These are phyloP conservation scores for Wickerhamomyces rabaulensis DNA, from an alignment of 805 yeast species.

Conservation along the genomic window DNA sequence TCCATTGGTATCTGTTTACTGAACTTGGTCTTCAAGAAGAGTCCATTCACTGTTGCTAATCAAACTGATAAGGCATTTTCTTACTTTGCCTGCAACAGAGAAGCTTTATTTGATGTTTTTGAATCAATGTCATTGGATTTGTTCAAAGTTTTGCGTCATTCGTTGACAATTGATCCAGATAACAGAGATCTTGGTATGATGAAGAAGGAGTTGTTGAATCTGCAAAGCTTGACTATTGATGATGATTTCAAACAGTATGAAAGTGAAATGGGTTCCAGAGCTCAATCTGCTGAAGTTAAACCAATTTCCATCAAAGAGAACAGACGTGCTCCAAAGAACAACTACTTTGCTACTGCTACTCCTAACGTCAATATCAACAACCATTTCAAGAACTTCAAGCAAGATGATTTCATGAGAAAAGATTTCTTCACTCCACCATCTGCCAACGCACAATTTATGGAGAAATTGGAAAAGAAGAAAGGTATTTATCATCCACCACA, in stretches of 20 bases:
- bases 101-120: conserved; percentile 86
- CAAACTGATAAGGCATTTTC: conserved; percentile 76
- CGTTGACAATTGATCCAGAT: conserved; percentile 79
- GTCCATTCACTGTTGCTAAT: conserved; percentile 80
- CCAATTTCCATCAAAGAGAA: conserved; percentile 16
- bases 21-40: conserved; percentile 82
- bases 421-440: conserved; percentile 79
- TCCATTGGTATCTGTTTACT: conserved; percentile 78
- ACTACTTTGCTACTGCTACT: conserved; percentile 61
- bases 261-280: conserved; percentile 27
- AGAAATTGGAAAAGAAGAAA: conserved; percentile 42
- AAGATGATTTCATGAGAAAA: conserved; percentile 47
- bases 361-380: conserved; percentile 40
- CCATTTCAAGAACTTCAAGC: conserved; percentile 32
- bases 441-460: conserved; percentile 66
- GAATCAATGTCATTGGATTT: conserved; percentile 84
- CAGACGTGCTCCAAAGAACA: conserved; percentile 18
- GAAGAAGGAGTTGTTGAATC: conserved; percentile 51
- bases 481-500: conserved; percentile 23
- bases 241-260: conserved; percentile 55
- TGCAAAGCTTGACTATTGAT: conserved; percentile 75
- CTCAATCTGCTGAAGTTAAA: conserved; percentile 10
- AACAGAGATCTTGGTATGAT: conserved; percentile 67
- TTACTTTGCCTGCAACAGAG: conserved; percentile 83
- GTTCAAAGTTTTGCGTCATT: conserved; percentile 74